phyloP scores from a whole-genome alignment of 2,329 filamentous ascomycete genomes.

The Podosphaera aphanis region DNA sequence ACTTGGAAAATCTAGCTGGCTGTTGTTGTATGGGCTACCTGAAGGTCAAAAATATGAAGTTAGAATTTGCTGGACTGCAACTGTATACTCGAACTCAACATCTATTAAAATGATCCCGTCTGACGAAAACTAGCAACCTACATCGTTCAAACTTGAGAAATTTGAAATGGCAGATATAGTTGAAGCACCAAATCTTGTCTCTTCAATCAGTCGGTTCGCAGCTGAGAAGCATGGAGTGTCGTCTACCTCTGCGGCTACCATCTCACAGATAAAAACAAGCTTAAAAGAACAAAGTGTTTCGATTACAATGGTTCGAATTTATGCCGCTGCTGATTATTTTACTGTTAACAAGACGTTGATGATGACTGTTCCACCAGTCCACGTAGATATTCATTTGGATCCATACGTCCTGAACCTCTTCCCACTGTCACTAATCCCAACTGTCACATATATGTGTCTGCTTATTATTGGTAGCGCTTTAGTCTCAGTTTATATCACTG shows the following conservation, averaged over 20 bases:
- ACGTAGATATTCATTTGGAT: slow-evolving; percentile 66
- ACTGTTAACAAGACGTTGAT: slow-evolving; percentile 53
- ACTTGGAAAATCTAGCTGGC: slow-evolving; percentile 48
- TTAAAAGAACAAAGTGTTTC: slow-evolving; percentile 5
- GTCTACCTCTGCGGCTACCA: slow-evolving; percentile 3
- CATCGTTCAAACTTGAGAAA: slow-evolving; percentile 46
- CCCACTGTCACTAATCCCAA: slow-evolving; percentile 54
- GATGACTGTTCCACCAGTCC: slow-evolving; percentile 46
- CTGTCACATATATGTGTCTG: slow-evolving; percentile 39
- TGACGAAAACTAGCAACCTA: slow-evolving; percentile 47
- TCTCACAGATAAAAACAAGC: slow-evolving; percentile 1
- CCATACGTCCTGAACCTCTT: slow-evolving; percentile 62
- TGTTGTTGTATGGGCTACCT: slow-evolving; percentile 47
- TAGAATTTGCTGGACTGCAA: slow-evolving; percentile 80
- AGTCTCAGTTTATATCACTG: slow-evolving; percentile 11
- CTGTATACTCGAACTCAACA: slow-evolving; percentile 33
- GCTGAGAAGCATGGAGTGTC: slow-evolving; percentile 21
- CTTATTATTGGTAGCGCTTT: slow-evolving; percentile 25
- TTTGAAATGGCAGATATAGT: slow-evolving; percentile 38
- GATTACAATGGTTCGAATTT: slow-evolving; percentile 33
- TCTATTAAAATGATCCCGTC: background rate
- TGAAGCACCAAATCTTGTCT: slow-evolving; percentile 34
- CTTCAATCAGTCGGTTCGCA: slow-evolving; percentile 40
- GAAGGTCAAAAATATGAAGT: slow-evolving; percentile 67
- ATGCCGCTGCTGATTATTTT: slow-evolving; percentile 66